Percentiles rank a stretch among this genome's conserved stretches.
These are phyloP conservation scores for Fusarium sp. DNA, from an alignment of 2,329 filamentous ascomycete species.

Conservation along the genomic window DNA sequence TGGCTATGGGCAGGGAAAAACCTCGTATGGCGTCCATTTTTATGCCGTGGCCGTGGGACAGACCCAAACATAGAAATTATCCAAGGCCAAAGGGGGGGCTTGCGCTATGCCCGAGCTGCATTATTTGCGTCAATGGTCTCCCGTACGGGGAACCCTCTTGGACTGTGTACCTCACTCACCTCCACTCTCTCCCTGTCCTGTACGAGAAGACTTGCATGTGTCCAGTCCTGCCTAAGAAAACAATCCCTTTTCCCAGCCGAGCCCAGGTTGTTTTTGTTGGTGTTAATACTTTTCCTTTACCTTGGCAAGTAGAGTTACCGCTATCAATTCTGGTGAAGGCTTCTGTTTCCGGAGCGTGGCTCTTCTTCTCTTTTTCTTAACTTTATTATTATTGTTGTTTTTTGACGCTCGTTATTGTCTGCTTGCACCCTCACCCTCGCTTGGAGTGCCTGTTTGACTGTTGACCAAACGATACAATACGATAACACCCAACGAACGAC, in stretches of 20 bases:
- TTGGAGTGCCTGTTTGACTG: constrained; percentile 38
- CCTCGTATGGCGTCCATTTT: constrained; percentile 44
- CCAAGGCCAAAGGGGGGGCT: constrained; percentile 30
- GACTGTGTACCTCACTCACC: background rate
- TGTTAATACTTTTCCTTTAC: constrained; percentile 33
- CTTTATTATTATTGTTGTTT: constrained; percentile 33
- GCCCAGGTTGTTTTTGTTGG: constrained; percentile 37
- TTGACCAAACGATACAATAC: constrained; percentile 19
- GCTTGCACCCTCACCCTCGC: constrained; percentile 39
- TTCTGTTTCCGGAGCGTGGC: constrained; percentile 36
- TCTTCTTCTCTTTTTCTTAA: constrained; percentile 22
- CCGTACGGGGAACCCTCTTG: constrained; percentile 35
- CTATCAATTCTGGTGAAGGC: constrained; percentile 42
- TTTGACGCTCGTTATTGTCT: constrained; percentile 49
- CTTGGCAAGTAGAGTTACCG: constrained; percentile 35
- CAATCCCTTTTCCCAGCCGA: constrained; percentile 50
- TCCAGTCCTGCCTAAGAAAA: constrained; percentile 44
- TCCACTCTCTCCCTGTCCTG: constrained; percentile 26
- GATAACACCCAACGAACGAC: constrained; percentile 15
- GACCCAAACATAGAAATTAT: constrained; percentile 48
- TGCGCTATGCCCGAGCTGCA: constrained; percentile 37
- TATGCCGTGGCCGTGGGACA: constrained; percentile 45
- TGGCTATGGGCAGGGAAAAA: constrained; percentile 46
- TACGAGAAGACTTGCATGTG: constrained; percentile 42
- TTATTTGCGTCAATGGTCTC: constrained; percentile 4